Evolutionary conservation across 1,284 basidiomycete species (phyloP).

Genomic region (Sanghuangporus sanghuang): DNA sequence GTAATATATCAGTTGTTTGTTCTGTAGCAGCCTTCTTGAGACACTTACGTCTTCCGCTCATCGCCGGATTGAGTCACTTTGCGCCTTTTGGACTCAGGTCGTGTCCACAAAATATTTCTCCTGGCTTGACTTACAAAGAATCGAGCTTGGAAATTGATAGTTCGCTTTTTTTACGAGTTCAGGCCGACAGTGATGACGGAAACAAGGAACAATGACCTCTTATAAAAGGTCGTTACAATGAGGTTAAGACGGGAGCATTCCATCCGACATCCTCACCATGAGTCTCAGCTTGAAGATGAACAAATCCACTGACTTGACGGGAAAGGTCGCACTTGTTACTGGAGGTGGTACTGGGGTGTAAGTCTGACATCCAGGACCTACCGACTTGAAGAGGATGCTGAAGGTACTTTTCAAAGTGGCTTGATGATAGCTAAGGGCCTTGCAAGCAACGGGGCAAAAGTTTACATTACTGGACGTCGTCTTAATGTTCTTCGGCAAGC

Average conservation of each 20-base stretch:
- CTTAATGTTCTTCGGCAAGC: conserved; percentile 26
- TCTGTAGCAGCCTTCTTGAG: not conserved
- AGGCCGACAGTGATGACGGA: not conserved
- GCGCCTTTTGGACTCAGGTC: not conserved
- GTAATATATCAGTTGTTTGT: no score
- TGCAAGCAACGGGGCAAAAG: conserved; percentile 38
- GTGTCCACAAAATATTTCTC: no score
- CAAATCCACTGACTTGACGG: conserved; percentile 15
- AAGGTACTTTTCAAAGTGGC: conserved; percentile 22
- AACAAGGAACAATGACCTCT: not conserved
- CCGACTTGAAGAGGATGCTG: not conserved
- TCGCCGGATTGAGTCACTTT: not conserved
- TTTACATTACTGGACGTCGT: conserved; percentile 35
- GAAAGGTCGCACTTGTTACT: conserved; percentile 27
- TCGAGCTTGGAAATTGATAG: not conserved
- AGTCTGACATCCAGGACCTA: not conserved
- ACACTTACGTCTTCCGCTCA: not conserved
- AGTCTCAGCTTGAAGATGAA: conserved; percentile 5
- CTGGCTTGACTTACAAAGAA: no score
- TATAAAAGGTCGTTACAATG: not conserved
- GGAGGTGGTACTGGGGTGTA: conserved; percentile 34
- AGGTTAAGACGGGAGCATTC: not conserved
- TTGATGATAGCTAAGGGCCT: conserved; percentile 38
- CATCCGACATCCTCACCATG: not conserved
- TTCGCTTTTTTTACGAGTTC: not conserved